Evolutionary conservation across 1,284 basidiomycete species (phyloP).

Genomic region (Leccinum variabile): DNA sequence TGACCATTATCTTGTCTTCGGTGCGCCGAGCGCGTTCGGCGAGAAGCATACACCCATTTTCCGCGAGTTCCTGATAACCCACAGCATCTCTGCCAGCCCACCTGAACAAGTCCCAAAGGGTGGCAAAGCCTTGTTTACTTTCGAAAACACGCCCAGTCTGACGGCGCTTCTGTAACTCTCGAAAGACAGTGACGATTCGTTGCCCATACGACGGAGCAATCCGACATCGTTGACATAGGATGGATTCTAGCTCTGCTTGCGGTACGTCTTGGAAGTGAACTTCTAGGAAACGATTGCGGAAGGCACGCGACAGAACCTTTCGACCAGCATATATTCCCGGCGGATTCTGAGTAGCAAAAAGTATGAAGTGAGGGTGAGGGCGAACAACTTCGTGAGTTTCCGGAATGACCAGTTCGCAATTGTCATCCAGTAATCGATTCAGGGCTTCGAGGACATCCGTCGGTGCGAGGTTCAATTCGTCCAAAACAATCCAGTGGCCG

Average conservation of each 20-base stretch:
- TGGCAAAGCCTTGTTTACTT: conserved; percentile 96
- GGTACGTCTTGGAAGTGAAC: conserved; percentile 99
- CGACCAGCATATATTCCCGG: conserved; percentile 96
- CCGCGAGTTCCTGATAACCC: conserved; percentile 90
- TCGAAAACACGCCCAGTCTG: conserved; percentile 94
- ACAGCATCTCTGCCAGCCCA: conserved; percentile 93
- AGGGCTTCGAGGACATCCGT: conserved; percentile 98
- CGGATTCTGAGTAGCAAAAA: conserved; percentile 98
- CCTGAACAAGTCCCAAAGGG: conserved; percentile 94
- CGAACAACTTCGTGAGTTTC: conserved; percentile 95
- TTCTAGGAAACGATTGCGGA: conserved; percentile 98
- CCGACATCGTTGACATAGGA: conserved; percentile 84
- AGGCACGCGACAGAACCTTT: conserved; percentile 94
- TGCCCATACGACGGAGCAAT: conserved; percentile 93
- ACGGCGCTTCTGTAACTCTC: conserved; percentile 89
- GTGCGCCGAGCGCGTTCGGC: conserved; percentile 85
- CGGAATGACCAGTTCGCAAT: conserved; percentile 93
- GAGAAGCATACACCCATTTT: conserved; percentile 97
- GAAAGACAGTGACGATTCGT: conserved; percentile 90
- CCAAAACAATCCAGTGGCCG: conserved; percentile 99
- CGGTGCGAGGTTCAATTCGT: conserved; percentile 96
- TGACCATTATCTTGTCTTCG: conserved; percentile 89
- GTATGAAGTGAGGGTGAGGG: conserved; percentile 96
- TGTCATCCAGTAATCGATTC: conserved; percentile 96
- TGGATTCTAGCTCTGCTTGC: conserved; percentile 89